A percentile compares a stretch with the other conserved stretches of the same genome.
phyloP scores from a whole-genome alignment of 371 early-diverging fungal genomes.

The Actinomucor elegans region DNA sequence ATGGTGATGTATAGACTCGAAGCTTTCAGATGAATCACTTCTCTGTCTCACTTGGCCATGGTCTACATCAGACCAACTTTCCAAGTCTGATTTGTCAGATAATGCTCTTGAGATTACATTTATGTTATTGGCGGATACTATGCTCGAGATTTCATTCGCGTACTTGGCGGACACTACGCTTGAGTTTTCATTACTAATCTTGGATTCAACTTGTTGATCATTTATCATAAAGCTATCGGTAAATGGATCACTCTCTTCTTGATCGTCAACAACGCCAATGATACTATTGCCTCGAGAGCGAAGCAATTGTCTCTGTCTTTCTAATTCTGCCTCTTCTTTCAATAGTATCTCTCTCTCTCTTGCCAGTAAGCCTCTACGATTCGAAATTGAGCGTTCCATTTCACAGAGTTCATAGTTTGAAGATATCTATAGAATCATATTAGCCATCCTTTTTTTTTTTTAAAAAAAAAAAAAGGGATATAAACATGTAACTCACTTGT shows the following conservation, averaged over 20 bases:
- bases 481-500: too few species aligned
- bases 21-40: slow-evolving; percentile 5
- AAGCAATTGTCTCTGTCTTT: neutral
- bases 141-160: too few species aligned
- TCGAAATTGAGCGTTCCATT: slow-evolving; percentile 13
- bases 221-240: neutral
- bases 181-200: too few species aligned
- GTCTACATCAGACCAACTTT: slow-evolving; percentile 1
- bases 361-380: slow-evolving; percentile 5
- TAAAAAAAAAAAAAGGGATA: neutral
- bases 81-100: neutral
- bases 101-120: neutral
- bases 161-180: too few species aligned
- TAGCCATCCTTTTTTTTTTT: neutral
- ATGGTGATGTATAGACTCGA: slow-evolving; percentile 6
- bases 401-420: slow-evolving; percentile 12
- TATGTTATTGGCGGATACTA: neutral
- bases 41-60: neutral
- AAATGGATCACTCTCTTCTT: slow-evolving; percentile 9
- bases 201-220: too few species aligned
- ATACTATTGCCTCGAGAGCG: slow-evolving; percentile 18
- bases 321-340: slow-evolving; percentile 15
- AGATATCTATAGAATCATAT: neutral
- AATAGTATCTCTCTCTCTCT: slow-evolving; percentile 3
- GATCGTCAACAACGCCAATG: slow-evolving; percentile 12